Evolutionary conservation across 495 filamentous ascomycete genomes (phyloP).

Genomic region (Aspergillus nidulans): DNA sequence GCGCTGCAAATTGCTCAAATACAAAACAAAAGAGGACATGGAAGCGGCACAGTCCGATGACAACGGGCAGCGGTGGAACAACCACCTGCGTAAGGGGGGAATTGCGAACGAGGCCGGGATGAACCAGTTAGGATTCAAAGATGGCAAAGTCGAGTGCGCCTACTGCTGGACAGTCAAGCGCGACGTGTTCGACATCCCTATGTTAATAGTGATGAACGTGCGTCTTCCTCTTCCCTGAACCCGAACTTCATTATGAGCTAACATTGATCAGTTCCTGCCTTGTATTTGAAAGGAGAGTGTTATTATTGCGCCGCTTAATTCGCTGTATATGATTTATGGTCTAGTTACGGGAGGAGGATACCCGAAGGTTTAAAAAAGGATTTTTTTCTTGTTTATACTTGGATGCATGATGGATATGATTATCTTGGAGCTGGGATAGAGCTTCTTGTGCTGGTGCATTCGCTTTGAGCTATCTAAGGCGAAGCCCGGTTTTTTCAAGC

Average conservation of each 20-base stretch:
- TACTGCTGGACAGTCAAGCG: constrained; percentile 96
- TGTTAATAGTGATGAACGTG: constrained; percentile 96
- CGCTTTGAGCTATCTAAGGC: too few relatives aligned
- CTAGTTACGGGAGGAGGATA: constrained; percentile 5
- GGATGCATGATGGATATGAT: neutral
- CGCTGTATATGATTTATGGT: constrained; percentile 3
- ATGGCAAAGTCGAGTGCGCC: constrained; percentile 89
- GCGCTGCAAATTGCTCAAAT: constrained; percentile 84
- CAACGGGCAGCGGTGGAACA: constrained; percentile 38
- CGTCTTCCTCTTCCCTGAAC: constrained; percentile 36
- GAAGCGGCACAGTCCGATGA: constrained; percentile 40
- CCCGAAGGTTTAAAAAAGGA: constrained; percentile 4
- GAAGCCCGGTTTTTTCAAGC: neutral
- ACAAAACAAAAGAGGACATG: constrained; percentile 69
- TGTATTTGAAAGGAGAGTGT: constrained; percentile 39
- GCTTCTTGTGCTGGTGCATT: neutral
- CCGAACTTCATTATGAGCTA: neutral
- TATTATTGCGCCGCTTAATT: neutral
- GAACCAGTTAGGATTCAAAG: constrained; percentile 67
- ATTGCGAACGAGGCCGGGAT: constrained; percentile 77
- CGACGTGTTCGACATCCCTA: constrained; percentile 97
- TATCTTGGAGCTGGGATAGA: constrained; percentile 4
- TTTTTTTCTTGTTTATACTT: neutral
- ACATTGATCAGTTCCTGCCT: constrained; percentile 34
- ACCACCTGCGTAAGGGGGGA: constrained; percentile 43